Conservation (phyloP, 2,329 filamentous ascomycete species). For the Pseudopithomyces maydicus region DNA sequence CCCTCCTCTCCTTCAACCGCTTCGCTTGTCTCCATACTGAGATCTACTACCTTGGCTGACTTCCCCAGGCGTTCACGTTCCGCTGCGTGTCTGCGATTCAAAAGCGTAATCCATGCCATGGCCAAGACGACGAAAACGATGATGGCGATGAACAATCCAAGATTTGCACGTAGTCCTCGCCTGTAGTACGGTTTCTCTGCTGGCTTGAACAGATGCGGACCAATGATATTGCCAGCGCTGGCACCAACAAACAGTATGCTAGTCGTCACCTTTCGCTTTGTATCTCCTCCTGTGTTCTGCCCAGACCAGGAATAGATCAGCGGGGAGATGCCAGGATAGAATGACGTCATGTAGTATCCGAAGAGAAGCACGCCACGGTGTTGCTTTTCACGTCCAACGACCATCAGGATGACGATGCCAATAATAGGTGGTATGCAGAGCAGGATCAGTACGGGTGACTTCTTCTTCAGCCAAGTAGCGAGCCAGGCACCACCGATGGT, state of each 20-base stretch:
- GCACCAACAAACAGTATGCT: conserved; percentile 69
- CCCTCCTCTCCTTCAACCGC: conserved; percentile 45
- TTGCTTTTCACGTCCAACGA: conserved; percentile 51
- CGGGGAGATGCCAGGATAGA: conserved; percentile 65
- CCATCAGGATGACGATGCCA: conserved; percentile 61
- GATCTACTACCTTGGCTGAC: conserved; percentile 61
- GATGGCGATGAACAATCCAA: conserved; percentile 66
- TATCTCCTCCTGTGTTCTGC: conserved; percentile 70
- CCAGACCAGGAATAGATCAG: conserved; percentile 66
- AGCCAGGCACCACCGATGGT: conserved; percentile 64
- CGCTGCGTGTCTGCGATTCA: conserved; percentile 62
- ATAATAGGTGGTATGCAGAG: conserved; percentile 63
- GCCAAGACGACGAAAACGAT: conserved; percentile 56
- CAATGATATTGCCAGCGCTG: conserved; percentile 69
- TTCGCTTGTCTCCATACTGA: conserved; percentile 60
- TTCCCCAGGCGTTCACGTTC: conserved; percentile 65
- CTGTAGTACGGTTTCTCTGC: conserved; percentile 64
- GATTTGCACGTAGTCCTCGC: conserved; percentile 63
- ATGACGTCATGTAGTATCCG: conserved; percentile 65
- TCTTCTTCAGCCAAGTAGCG: conserved; percentile 60
- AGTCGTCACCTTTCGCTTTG: conserved; percentile 70
- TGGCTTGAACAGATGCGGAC: conserved; percentile 67
- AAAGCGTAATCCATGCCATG: conserved; percentile 55
- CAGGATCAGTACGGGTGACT: conserved; percentile 59
- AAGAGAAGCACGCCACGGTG: conserved; percentile 59